Percentiles rank a stretch among this genome's conserved stretches.
These are phyloP conservation scores for Uronychia setigera DNA, from an alignment of 73 alveolate species.

Conservation along the genomic window DNA sequence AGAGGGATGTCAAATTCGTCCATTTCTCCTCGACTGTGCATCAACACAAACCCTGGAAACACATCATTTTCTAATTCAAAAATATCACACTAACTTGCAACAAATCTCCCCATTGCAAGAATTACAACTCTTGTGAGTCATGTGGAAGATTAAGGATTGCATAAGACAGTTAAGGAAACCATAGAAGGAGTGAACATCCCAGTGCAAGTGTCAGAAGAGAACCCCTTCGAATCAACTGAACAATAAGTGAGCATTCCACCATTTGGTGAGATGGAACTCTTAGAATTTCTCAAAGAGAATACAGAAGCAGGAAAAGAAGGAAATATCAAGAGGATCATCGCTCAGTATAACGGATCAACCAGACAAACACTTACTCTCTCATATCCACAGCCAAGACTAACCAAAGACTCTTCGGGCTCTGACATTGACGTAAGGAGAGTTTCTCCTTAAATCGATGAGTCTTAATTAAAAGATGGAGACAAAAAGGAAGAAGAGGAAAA, in stretches of 20 bases:
- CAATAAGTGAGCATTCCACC: background rate
- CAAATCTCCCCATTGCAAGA: background rate
- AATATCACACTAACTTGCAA: background rate
- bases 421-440: background rate
- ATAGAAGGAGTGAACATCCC: background rate
- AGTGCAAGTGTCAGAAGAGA: background rate
- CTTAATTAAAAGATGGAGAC: too few relatives aligned
- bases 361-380: background rate
- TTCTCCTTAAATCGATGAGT: background rate
- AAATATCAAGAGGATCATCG: background rate
- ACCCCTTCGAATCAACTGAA: too few relatives aligned
- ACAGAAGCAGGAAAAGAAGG: background rate
- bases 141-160: background rate
- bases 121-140: background rate
- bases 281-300: background rate
- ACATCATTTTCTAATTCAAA: background rate
- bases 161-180: background rate
- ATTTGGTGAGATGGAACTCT: background rate
- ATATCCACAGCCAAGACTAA: background rate
- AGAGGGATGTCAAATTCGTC: background rate
- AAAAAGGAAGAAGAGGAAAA: background rate
- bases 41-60: background rate
- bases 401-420: background rate
- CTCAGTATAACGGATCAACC: background rate
- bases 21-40: background rate